Percentiles rank a stretch among this genome's conserved stretches.
Evolutionary conservation across 257 asterid genomes (phyloP).

Genomic region (Anisodus tanguticus): DNA sequence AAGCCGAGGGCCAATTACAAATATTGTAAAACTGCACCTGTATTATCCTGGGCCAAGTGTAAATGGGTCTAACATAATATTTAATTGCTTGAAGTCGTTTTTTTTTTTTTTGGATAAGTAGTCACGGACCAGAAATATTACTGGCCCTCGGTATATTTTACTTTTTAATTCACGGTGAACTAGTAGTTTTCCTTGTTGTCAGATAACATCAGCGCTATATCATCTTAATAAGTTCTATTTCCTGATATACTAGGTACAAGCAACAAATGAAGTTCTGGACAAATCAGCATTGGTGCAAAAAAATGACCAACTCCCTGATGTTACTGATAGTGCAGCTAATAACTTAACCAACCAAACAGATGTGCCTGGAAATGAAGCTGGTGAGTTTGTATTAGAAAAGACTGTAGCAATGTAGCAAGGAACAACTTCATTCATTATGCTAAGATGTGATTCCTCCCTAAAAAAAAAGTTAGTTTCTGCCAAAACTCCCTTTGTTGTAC

Average conservation of each 20-base stretch:
- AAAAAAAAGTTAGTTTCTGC: not conserved
- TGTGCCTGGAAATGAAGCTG: constrained; percentile 49
- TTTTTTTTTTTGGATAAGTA: not conserved
- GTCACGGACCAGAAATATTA: not conserved
- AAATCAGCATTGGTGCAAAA: constrained; percentile 42
- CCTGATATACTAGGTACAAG: constrained; percentile 47
- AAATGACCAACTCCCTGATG: constrained; percentile 41
- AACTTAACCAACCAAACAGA: constrained; percentile 40
- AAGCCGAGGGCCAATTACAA: not conserved
- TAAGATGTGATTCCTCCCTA: not conserved
- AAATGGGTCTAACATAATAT: not conserved
- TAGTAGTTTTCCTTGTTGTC: not conserved
- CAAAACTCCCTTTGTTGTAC: not conserved
- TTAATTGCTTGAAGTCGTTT: not conserved
- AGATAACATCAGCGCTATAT: not conserved
- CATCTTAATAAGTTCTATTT: constrained; percentile 13
- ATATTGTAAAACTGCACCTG: not conserved
- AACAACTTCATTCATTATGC: not conserved
- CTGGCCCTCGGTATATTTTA: not conserved
- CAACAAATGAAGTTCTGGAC: constrained; percentile 42
- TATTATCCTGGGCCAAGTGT: constrained; percentile 16
- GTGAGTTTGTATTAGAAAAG: constrained; percentile 30
- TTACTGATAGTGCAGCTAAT: constrained; percentile 32
- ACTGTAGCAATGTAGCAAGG: not conserved
- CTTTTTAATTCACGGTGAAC: not conserved